A percentile compares a stretch with the other conserved stretches of the same genome.
Evolutionary conservation across 2,329 filamentous ascomycete genomes (phyloP).

Genomic region (Fusarium poae): DNA sequence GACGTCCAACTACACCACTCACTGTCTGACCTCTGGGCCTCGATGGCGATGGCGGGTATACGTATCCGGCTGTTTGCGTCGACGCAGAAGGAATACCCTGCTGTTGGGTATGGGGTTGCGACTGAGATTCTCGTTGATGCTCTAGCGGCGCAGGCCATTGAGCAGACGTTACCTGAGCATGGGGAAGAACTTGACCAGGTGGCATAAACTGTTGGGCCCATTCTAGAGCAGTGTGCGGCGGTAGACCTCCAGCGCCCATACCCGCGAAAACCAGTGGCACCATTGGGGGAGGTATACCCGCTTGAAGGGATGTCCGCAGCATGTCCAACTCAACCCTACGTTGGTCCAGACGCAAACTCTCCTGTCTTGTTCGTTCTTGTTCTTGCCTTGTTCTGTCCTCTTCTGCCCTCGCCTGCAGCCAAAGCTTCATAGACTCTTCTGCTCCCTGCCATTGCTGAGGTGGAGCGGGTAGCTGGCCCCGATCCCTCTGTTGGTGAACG

Average conservation of each 20-base stretch:
- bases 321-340: conserved; percentile 80
- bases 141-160: conserved; percentile 67
- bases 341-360: conserved; percentile 77
- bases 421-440: conserved; percentile 78
- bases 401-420: conserved; percentile 78
- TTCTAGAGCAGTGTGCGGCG: conserved; percentile 73
- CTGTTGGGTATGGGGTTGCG: conserved; percentile 59
- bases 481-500: conserved; percentile 54
- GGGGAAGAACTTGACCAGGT: conserved; percentile 60
- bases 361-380: conserved; percentile 76
- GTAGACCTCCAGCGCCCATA: conserved; percentile 70
- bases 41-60: conserved; percentile 64
- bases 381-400: conserved; percentile 81
- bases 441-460: conserved; percentile 75
- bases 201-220: conserved; percentile 76
- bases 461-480: conserved; percentile 70
- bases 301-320: conserved; percentile 74
- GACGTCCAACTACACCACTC: conserved; percentile 56
- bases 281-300: conserved; percentile 79
- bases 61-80: conserved; percentile 57
- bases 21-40: conserved; percentile 65
- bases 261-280: conserved; percentile 81
- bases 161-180: conserved; percentile 64
- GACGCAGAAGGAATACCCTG: conserved; percentile 53
- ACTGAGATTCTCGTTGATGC: conserved; percentile 65